Evolutionary conservation across 305 asterid species (phyloP).

Genomic region (Andrographis paniculata): DNA sequence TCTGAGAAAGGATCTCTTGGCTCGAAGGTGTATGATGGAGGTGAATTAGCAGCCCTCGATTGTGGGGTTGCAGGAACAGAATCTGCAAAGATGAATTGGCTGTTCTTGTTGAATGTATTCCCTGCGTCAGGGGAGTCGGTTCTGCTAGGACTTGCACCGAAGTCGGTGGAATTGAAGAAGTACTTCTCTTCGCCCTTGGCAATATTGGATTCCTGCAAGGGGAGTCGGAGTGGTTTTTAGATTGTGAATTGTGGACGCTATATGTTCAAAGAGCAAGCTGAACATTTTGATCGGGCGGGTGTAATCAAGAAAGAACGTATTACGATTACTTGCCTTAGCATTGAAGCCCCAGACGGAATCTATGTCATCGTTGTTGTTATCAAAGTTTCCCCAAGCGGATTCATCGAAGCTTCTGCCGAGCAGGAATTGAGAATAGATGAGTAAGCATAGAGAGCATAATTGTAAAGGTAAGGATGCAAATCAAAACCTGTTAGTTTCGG

Average conservation of each 20-base stretch:
- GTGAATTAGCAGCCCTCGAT: slow-evolving; percentile 61
- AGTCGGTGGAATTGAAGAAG: slow-evolving; percentile 69
- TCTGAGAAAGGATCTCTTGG: slow-evolving; percentile 54
- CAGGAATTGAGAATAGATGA: neutral
- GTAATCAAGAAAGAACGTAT: neutral
- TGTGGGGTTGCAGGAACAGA: slow-evolving; percentile 72
- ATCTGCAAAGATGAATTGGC: slow-evolving; percentile 61
- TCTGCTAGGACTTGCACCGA: slow-evolving; percentile 55
- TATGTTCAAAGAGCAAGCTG: no score
- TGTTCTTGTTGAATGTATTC: slow-evolving; percentile 40
- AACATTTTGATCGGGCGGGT: no score
- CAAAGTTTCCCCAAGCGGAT: slow-evolving; percentile 78
- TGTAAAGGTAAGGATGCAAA: neutral
- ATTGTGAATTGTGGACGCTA: no score
- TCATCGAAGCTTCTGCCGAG: slow-evolving; percentile 73
- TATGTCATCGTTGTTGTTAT: slow-evolving; percentile 81
- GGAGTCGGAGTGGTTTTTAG: neutral
- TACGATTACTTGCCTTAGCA: slow-evolving; percentile 51
- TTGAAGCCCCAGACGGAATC: slow-evolving; percentile 98
- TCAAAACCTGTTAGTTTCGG: slow-evolving; percentile 22
- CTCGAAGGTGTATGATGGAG: slow-evolving; percentile 41
- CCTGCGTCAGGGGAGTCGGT: slow-evolving; percentile 51
- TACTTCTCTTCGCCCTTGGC: slow-evolving; percentile 55
- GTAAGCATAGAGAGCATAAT: neutral
- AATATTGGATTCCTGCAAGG: slow-evolving; percentile 51